phyloP scores from a whole-genome alignment of 2,329 filamentous ascomycete species.

The Raffaelea arxii region DNA sequence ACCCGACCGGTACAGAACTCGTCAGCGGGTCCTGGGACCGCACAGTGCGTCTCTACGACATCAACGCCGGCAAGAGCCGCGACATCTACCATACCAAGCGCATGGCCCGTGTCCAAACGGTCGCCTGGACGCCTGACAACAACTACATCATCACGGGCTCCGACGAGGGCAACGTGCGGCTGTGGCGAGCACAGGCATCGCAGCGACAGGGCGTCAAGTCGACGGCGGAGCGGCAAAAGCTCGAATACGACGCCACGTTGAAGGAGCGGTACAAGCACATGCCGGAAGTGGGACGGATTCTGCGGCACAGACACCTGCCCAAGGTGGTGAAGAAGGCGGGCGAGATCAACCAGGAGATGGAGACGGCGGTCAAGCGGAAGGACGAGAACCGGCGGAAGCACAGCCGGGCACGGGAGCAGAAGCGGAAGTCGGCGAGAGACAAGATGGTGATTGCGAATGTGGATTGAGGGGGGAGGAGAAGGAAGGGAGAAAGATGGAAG shows the following conservation, averaged over 20 bases:
- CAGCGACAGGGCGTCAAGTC: slow-evolving; percentile 77
- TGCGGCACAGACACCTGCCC: slow-evolving; percentile 81
- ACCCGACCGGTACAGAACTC: slow-evolving; percentile 86
- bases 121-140: slow-evolving; percentile 60
- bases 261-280: slow-evolving; percentile 83
- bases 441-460: slow-evolving; percentile 75
- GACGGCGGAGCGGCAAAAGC: slow-evolving; percentile 70
- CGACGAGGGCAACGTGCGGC: slow-evolving; percentile 77
- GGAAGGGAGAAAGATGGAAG: background rate
- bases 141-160: slow-evolving; percentile 85
- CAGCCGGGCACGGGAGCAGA: slow-evolving; percentile 65
- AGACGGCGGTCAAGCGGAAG: slow-evolving; percentile 76
- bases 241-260: slow-evolving; percentile 86
- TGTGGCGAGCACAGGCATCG: slow-evolving; percentile 86
- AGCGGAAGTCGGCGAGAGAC: slow-evolving; percentile 56
- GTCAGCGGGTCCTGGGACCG: slow-evolving; percentile 84
- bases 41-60: slow-evolving; percentile 77
- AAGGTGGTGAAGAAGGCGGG: slow-evolving; percentile 91
- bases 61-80: slow-evolving; percentile 70
- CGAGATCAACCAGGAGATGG: slow-evolving; percentile 87
- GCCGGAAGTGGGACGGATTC: slow-evolving; percentile 89
- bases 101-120: slow-evolving; percentile 74
- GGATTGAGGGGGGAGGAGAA: slow-evolving; percentile 27
- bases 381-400: slow-evolving; percentile 95
- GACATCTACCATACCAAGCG: slow-evolving; percentile 97